Evolutionary conservation across 139 green algal species (phyloP).

Genomic region (Ettlia oleoabundans): DNA sequence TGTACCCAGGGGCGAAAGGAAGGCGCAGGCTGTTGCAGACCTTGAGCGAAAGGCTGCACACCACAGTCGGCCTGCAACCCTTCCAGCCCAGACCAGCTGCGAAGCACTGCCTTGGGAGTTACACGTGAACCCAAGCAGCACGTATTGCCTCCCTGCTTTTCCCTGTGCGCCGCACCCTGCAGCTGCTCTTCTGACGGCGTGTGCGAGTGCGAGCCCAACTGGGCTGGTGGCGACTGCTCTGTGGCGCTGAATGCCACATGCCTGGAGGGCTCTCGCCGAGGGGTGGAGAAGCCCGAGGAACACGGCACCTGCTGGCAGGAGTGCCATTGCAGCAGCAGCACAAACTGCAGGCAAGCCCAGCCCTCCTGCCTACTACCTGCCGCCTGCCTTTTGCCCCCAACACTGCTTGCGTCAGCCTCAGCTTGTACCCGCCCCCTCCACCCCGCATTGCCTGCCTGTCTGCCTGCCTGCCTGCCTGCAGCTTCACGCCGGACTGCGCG

Average conservation of each 20-base stretch:
- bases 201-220: conserved; percentile 59
- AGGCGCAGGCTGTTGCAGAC: too few relatives aligned
- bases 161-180: neutral
- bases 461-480: neutral
- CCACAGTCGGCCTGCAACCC: too few relatives aligned
- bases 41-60: too few relatives aligned
- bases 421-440: neutral
- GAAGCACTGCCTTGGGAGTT: neutral
- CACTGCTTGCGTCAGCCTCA: neutral
- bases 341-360: conserved; percentile 19
- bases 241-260: conserved; percentile 39
- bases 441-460: neutral
- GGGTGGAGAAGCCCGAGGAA: neutral
- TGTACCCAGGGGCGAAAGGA: too few relatives aligned
- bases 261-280: conserved; percentile 8
- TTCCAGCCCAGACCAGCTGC: too few relatives aligned
- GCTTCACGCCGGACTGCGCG: conserved; percentile 20
- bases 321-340: conserved; percentile 29
- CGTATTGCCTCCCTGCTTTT: neutral
- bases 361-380: too few relatives aligned
- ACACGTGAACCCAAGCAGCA: neutral
- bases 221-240: conserved; percentile 65
- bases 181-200: conserved; percentile 54
- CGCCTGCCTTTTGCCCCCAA: neutral
- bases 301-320: conserved; percentile 49